Conservation (phyloP, 2,329 filamentous ascomycete genomes). For the Simplicillium aogashimaense region DNA sequence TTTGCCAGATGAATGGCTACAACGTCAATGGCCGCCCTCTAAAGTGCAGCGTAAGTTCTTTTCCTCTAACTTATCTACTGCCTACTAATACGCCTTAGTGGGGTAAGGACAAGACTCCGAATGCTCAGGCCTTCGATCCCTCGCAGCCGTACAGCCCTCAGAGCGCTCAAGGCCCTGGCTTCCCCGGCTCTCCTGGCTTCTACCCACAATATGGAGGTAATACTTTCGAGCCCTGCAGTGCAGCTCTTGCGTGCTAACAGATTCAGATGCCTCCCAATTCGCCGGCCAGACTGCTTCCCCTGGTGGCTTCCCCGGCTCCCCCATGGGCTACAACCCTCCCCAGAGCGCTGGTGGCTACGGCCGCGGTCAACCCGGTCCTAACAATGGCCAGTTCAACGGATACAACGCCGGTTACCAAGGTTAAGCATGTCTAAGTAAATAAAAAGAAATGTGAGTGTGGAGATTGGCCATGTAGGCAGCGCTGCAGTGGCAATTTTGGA, state of each 20-base stretch:
- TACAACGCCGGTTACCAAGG: conserved; percentile 32
- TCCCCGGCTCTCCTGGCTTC: conserved; percentile 72
- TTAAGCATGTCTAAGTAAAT: background rate
- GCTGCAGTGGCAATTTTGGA: background rate
- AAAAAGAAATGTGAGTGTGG: background rate
- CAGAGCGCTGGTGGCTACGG: conserved; percentile 78
- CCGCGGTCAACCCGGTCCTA: conserved; percentile 54
- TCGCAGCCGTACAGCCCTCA: conserved; percentile 63
- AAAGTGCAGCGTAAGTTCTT: conserved; percentile 87
- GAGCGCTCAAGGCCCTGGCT: conserved; percentile 61
- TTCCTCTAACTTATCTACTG: conserved; percentile 7
- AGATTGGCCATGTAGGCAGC: background rate
- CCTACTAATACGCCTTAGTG: conserved; percentile 51
- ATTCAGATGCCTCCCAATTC: conserved; percentile 6
- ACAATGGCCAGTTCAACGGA: conserved; percentile 49
- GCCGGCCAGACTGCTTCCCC: conserved; percentile 45
- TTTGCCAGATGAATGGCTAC: conserved; percentile 95
- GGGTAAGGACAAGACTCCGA: conserved; percentile 97
- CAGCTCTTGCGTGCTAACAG: conserved; percentile 17
- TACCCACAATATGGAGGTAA: conserved; percentile 90
- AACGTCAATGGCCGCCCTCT: conserved; percentile 93
- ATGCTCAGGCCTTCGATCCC: conserved; percentile 63
- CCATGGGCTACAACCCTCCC: conserved; percentile 61
- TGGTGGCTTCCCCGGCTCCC: conserved; percentile 53
- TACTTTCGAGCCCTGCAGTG: conserved; percentile 10